Base-by-base conservation (phyloP, 805 yeast species). In the Cyberlindnera bimundalis region DNA sequence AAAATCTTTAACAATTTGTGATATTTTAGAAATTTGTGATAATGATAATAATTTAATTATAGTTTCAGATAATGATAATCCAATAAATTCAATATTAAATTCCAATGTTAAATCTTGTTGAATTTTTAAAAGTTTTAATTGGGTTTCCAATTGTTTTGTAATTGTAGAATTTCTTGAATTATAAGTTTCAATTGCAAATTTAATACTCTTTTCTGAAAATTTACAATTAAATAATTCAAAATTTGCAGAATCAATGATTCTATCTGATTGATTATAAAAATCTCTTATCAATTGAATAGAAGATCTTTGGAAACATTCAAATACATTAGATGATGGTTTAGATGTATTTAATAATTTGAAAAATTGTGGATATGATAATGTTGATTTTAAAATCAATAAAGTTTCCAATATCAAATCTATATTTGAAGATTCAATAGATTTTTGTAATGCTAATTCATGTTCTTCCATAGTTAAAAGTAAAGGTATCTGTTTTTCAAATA, bases 381-480 rank as follows among this genome's bases (percentile, higher is more conserved):
- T 74, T 30, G 74, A 67, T 39, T 60, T 54, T 19, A 90, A 64
- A 19, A 71, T 67, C 14, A 79, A 56, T 33, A 91, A 56, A 1
- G 84, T 78, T 40, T 74, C 72, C 33, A 71, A 62, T 6, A 82
- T 70, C 27, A 87, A 65, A 55, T 82, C 88, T 31, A 54, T 48
- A 35, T 54, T 51, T 33, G 46, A 55, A 4, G 59, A 54, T 12
- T 54, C 59, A 32, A 82, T 74, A 0, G 91, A 76, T 50, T 82
- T 84, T 32, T 71, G 58, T 29, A 89, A 59, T 0, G 96, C 96
- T 33, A 76, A 58, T 41, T 77, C 84, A 32, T 77, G 68, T 51
- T 86, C 89, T 33, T 84, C 88, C 71, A 86, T 80, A 17, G 76
- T 78, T 18, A 88, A 58, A 27, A 87, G 68, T 36, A 82, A 67